These are phyloP conservation scores for Calonectria pseudoturangicola DNA, from an alignment of 2,329 filamentous ascomycete genomes.

Conservation along the genomic window DNA sequence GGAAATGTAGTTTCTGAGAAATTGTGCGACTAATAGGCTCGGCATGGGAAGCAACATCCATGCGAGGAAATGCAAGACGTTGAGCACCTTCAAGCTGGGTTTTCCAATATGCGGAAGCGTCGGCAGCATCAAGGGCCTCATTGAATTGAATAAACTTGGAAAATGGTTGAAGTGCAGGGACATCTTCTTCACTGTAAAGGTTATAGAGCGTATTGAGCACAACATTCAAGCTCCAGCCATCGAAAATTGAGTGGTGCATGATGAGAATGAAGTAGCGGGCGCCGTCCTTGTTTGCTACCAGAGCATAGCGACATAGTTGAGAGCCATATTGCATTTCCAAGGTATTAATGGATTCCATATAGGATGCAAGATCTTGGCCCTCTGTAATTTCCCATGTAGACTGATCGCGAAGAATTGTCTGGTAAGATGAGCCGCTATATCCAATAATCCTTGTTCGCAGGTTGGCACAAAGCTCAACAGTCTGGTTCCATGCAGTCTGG, in stretches of 20 bases:
- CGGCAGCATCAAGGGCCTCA: background rate
- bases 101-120: conserved; percentile 19
- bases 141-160: conserved; percentile 26
- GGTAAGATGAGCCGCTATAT: conserved; percentile 20
- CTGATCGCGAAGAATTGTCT: conserved; percentile 9
- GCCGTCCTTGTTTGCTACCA: conserved; percentile 2
- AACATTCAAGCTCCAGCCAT: conserved; percentile 28
- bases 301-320: conserved; percentile 14
- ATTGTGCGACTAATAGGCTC: background rate
- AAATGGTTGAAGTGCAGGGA: conserved; percentile 2
- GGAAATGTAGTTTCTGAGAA: background rate
- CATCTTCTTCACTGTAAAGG: background rate
- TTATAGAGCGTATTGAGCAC: background rate
- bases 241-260: conserved; percentile 26
- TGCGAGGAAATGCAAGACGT: conserved; percentile 14
- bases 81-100: conserved; percentile 25
- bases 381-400: conserved; percentile 15
- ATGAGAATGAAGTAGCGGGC: conserved; percentile 9
- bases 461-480: background rate
- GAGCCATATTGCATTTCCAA: conserved; percentile 22
- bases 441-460: conserved; percentile 19
- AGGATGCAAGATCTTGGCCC: conserved; percentile 1
- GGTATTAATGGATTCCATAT: conserved; percentile 6
- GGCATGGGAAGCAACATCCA: background rate
- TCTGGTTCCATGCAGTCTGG: conserved; percentile 15